Evolutionary conservation across 2,329 filamentous ascomycete species (phyloP).

Genomic region (Periglandula ipomoeae): DNA sequence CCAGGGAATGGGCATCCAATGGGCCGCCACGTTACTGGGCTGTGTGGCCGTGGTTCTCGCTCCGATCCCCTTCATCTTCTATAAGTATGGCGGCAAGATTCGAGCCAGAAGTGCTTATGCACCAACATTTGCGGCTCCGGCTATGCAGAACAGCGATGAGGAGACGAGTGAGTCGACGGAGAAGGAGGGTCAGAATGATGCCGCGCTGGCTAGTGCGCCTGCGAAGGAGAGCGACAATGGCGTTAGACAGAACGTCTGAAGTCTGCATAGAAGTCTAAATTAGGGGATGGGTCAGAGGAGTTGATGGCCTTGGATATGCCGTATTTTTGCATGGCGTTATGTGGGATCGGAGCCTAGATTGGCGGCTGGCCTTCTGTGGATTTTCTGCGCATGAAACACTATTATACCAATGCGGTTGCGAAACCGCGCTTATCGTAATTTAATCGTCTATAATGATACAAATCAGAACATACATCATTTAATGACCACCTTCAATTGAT

Average conservation of each 20-base stretch:
- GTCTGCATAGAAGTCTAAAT: too few relatives aligned
- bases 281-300: too few relatives aligned
- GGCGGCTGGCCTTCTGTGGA: neutral
- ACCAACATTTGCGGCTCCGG: slow-evolving; percentile 29
- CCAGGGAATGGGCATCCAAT: slow-evolving; percentile 51
- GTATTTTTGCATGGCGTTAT: neutral
- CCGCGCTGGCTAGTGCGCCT: slow-evolving; percentile 26
- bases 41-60: slow-evolving; percentile 48
- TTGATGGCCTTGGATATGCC: too few relatives aligned
- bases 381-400: neutral
- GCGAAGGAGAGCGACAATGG: slow-evolving; percentile 19
- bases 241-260: slow-evolving; percentile 11
- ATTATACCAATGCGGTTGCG: neutral
- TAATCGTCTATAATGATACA: too few relatives aligned
- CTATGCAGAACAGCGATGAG: slow-evolving; percentile 13
- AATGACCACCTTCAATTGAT: too few relatives aligned
- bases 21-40: slow-evolving; percentile 52
- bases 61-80: slow-evolving; percentile 56
- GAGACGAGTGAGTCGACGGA: slow-evolving; percentile 15
- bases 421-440: too few relatives aligned
- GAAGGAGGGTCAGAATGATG: slow-evolving; percentile 24
- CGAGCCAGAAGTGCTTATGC: slow-evolving; percentile 47
- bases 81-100: slow-evolving; percentile 49
- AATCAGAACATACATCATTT: neutral
- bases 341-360: neutral